A percentile compares a stretch with the other conserved stretches of the same genome.
Conservation (phyloP, 257 asterid species). For the Linderniella brevidens region DNA sequence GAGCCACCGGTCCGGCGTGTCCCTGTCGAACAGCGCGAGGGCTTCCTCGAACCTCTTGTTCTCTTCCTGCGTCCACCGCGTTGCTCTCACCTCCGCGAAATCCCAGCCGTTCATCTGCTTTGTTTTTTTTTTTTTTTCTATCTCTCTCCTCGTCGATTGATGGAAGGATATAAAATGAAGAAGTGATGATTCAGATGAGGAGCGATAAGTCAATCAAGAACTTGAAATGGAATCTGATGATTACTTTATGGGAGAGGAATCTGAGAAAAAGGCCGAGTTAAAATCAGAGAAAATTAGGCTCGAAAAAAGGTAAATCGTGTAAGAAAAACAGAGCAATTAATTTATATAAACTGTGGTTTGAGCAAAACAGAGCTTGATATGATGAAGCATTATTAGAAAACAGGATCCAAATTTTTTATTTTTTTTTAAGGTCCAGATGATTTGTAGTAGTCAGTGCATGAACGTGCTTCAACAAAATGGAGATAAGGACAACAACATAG, state of each 20-base stretch:
- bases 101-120: not conserved
- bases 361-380: no score
- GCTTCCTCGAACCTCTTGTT: conserved; percentile 6
- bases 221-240: conserved; percentile 32
- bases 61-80: conserved; percentile 4
- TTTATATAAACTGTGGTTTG: no score
- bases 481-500: no score
- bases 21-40: conserved; percentile 6
- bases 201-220: conserved; percentile 8
- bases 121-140: conserved; percentile 19
- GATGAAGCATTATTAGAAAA: no score
- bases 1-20: conserved; percentile 7
- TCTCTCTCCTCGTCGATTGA: not conserved
- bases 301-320: not conserved
- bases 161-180: conserved; percentile 8
- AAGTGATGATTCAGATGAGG: conserved; percentile 16
- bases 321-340: no score
- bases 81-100: not conserved
- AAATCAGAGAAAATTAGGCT: conserved; percentile 10
- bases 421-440: no score
- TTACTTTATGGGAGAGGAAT: conserved; percentile 39
- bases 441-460: no score
- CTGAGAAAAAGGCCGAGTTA: conserved; percentile 33
- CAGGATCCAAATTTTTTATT: no score
- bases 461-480: no score